Evolutionary conservation across 768 basidiomycete species (phyloP).

Genomic region (Leccinum subgranulosum): DNA sequence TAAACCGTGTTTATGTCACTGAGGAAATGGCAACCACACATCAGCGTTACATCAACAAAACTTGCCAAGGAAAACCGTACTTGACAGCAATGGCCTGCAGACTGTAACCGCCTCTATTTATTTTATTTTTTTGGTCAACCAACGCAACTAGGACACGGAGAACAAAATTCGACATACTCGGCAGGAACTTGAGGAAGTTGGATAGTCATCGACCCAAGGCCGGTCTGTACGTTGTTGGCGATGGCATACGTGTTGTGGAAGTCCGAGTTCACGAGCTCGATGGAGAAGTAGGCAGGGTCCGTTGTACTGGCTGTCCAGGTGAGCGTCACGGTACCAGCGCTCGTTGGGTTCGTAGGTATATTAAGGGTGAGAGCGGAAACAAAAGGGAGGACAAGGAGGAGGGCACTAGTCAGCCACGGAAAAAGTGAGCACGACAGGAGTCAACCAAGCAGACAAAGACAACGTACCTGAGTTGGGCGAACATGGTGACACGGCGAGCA

Average conservation of each 20-base stretch:
- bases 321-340: conserved; percentile 37
- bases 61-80: conserved; percentile 18
- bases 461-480: conserved; percentile 46
- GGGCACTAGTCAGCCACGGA: conserved; percentile 28
- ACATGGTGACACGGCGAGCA: conserved; percentile 38
- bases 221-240: conserved; percentile 49
- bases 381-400: conserved; percentile 45
- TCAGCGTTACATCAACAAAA: neutral
- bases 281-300: conserved; percentile 43
- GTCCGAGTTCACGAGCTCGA: conserved; percentile 44
- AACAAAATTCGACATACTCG: conserved; percentile 32
- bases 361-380: conserved; percentile 44
- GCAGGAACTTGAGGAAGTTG: conserved; percentile 44
- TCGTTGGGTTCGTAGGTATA: conserved; percentile 33
- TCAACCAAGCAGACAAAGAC: rapidly evolving
- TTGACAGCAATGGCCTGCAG: conserved; percentile 44
- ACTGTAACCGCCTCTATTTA: conserved; percentile 45
- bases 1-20: conserved; percentile 47
- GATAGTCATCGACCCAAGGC: conserved; percentile 34
- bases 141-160: neutral
- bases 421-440: neutral
- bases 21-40: neutral
- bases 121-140: neutral
- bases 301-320: conserved; percentile 41
- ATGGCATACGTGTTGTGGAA: conserved; percentile 58